Evolutionary conservation across 2,329 filamentous ascomycete genomes (phyloP), one percentile per base, ranked within the genome.

Genomic region (Amauroascus verrucosus): DNA sequence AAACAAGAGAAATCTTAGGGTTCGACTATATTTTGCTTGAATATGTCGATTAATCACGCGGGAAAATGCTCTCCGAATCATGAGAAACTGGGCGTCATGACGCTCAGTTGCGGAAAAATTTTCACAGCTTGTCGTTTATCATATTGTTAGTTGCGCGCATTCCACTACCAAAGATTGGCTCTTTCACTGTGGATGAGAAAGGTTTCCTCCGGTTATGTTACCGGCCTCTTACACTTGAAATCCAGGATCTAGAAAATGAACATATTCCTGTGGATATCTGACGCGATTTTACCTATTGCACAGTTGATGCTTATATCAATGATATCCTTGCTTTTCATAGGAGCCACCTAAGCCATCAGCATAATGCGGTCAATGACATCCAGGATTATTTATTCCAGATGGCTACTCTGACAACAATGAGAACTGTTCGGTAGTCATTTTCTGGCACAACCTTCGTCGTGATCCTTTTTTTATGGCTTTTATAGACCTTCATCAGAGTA

Each of bases 381-480:
- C 3, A 20, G 2, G 49, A 56, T 30, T 38, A 14, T 51, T 8
- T 16, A 9, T 30, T 2, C 8, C 40, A 57, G 37, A 47, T 52
- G 32, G 64, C 58, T 45, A 62, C 54, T 57, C 58, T 58, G 59
- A 60, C 54, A 59, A 63, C 65, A 13, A 53, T 53, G 43, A 28
- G 50, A 53, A 28, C 50, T 13, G 26, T 51, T 4, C 3, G 13
- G 5, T 38, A 13, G 13, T 6, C 14, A 20, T 56, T 53, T 16
- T 50, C 47, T n/a, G 11, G 22, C 6, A 45, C 18, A 11, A 56
- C 18, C 35, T 53, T 32, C 26, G 37, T 6, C 45, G 46, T 1
- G 67, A 68, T 1, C 67, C 65, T 0, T 72, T 69, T 54, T 52
- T 64, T 41, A 57, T 63, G 44, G 56, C 40, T 1, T 58, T 72